Evolutionary conservation across 768 basidiomycete genomes (phyloP).

Genomic region (Hericium erinaceus): DNA sequence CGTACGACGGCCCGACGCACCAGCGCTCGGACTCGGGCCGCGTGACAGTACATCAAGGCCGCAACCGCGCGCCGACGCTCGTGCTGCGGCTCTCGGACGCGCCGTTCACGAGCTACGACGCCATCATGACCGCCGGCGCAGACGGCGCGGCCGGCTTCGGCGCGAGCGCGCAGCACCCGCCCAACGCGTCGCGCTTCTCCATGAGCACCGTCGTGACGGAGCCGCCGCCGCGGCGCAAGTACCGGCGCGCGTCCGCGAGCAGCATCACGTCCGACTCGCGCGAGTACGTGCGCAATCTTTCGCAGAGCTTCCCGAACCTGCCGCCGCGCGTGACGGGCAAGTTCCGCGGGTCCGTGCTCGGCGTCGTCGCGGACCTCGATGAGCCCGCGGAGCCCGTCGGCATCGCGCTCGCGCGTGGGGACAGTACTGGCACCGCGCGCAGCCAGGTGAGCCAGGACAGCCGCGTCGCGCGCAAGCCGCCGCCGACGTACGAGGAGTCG

Average conservation of each 20-base stretch:
- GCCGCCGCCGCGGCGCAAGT: neutral
- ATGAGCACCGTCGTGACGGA: neutral
- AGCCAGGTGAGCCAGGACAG: neutral
- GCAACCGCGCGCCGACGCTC: constrained; percentile 10
- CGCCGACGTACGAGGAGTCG: neutral
- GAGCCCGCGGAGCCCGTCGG: neutral
- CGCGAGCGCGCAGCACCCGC: neutral
- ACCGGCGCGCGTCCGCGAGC: neutral
- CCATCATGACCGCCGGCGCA: constrained; percentile 1
- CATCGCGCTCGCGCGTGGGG: neutral
- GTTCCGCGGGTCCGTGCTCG: neutral
- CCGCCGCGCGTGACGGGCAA: constrained; percentile 1
- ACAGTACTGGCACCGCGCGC: neutral
- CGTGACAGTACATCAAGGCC: constrained; percentile 2
- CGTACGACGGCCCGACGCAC: neutral
- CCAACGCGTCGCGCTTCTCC: neutral
- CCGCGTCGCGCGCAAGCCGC: neutral
- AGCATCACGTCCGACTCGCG: constrained; percentile 2
- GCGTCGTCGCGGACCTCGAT: neutral
- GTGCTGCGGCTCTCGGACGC: constrained; percentile 5
- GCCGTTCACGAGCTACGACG: neutral
- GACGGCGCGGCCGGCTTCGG: neutral
- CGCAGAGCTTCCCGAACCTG: neutral
- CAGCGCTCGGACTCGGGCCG: neutral
- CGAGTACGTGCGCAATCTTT: neutral